phyloP scores from a whole-genome alignment of 2,329 filamentous ascomycete species.

The Trichoderma gracile region DNA sequence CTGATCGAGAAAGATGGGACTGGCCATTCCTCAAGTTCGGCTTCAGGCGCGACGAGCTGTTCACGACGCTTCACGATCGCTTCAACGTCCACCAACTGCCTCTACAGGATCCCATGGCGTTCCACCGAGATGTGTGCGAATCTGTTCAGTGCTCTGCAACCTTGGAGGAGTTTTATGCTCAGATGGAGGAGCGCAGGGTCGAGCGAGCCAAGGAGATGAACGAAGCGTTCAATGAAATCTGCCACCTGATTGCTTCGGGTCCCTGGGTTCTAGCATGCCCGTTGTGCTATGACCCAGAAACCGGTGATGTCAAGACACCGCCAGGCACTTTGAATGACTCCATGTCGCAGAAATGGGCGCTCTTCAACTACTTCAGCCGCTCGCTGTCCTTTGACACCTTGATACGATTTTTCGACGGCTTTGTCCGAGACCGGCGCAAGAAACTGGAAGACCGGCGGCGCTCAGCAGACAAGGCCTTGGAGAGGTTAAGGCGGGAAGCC shows the following conservation, averaged over 20 bases:
- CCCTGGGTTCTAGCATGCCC: not conserved
- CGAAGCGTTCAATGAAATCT: not conserved
- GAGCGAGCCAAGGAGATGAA: not conserved
- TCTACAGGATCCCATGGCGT: conserved; percentile 2
- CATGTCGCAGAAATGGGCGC: not conserved
- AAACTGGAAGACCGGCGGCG: not conserved
- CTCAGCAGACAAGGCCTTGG: not conserved
- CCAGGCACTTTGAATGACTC: not conserved
- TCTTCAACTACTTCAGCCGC: not conserved
- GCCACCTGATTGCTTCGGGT: not conserved
- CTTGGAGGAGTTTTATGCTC: not conserved
- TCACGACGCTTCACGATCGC: conserved; percentile 7
- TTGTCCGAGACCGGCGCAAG: not conserved
- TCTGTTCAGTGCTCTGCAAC: not conserved
- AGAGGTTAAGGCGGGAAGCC: too few relatives aligned
- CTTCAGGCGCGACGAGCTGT: not conserved
- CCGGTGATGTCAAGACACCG: not conserved
- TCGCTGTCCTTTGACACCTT: not conserved
- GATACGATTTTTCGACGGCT: conserved; percentile 1
- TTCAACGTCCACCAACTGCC: not conserved
- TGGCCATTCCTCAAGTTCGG: not conserved
- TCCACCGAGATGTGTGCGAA: conserved; percentile 1
- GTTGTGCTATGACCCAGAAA: not conserved
- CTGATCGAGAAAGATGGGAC: not conserved
- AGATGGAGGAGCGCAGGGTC: not conserved